phyloP scores from a whole-genome alignment of 306 rosid genomes.

The Carpinus fangiana region DNA sequence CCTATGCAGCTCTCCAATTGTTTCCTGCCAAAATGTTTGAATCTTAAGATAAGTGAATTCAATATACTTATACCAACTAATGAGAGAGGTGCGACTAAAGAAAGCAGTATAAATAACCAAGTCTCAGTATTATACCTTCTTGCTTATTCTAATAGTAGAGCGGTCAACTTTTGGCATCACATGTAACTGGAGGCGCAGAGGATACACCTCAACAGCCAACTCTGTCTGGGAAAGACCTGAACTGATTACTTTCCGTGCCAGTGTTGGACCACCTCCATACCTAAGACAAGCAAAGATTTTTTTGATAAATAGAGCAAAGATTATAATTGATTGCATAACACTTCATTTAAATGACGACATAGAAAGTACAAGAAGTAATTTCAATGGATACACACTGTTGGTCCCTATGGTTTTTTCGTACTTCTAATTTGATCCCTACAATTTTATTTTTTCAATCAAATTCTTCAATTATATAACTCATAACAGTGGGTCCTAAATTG shows the following conservation, averaged over 20 bases:
- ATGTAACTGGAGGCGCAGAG: slow-evolving; percentile 87
- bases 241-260: slow-evolving; percentile 79
- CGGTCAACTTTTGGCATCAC: slow-evolving; percentile 75
- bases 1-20: slow-evolving; percentile 87
- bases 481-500: background rate
- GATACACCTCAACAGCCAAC: slow-evolving; percentile 92
- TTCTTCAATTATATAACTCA: background rate
- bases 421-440: background rate
- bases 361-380: background rate
- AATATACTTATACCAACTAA: slow-evolving; percentile 9
- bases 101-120: slow-evolving; percentile 23
- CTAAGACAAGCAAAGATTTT: slow-evolving; percentile 33
- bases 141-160: slow-evolving; percentile 81
- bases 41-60: slow-evolving; percentile 31
- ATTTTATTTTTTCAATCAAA: background rate
- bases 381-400: background rate
- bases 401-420: background rate
- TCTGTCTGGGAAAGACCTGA: slow-evolving; percentile 90
- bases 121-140: slow-evolving; percentile 68
- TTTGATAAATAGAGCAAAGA: background rate
- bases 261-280: slow-evolving; percentile 96
- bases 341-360: background rate
- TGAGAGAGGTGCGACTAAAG: slow-evolving; percentile 20
- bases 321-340: background rate
- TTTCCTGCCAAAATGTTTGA: slow-evolving; percentile 74